These are phyloP conservation scores for Alopecurus myosuroides DNA, from an alignment of 176 grass and related monocot genomes.

Conservation along the genomic window DNA sequence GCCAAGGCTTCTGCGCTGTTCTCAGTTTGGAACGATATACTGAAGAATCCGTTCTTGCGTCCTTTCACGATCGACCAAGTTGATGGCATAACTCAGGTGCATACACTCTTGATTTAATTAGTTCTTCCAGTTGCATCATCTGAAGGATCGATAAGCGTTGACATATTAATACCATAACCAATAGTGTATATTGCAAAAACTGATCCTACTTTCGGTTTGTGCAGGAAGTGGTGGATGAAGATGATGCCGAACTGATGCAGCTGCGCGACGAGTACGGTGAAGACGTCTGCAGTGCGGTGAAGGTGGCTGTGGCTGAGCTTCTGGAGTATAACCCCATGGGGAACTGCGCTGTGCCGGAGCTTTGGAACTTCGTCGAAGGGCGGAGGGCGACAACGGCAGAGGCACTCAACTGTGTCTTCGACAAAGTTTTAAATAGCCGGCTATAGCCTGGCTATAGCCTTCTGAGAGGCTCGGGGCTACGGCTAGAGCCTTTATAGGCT, in stretches of 20 bases:
- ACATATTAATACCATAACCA: neutral
- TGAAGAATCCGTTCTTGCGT: neutral
- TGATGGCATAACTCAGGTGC: neutral
- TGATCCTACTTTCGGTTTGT: neutral
- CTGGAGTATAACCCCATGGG: neutral
- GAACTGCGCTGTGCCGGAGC: neutral
- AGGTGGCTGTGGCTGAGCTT: neutral
- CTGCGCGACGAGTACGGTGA: neutral
- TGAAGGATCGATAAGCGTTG: neutral
- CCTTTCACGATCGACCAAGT: neutral
- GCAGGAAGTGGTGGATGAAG: neutral
- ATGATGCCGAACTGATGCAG: neutral
- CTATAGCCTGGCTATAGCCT: too few species aligned
- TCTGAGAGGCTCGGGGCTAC: too few species aligned
- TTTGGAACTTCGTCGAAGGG: neutral
- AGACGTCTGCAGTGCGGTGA: neutral
- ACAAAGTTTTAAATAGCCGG: too few species aligned
- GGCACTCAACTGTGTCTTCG: neutral
- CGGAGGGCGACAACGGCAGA: neutral
- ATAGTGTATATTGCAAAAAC: neutral
- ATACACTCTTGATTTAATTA: too few species aligned
- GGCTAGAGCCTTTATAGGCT: too few species aligned
- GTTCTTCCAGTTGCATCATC: neutral
- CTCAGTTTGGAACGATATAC: neutral
- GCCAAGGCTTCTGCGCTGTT: neutral